Evolutionary conservation across 2,329 filamentous ascomycete species (phyloP).

Genomic region (Chaetomium sp.): DNA sequence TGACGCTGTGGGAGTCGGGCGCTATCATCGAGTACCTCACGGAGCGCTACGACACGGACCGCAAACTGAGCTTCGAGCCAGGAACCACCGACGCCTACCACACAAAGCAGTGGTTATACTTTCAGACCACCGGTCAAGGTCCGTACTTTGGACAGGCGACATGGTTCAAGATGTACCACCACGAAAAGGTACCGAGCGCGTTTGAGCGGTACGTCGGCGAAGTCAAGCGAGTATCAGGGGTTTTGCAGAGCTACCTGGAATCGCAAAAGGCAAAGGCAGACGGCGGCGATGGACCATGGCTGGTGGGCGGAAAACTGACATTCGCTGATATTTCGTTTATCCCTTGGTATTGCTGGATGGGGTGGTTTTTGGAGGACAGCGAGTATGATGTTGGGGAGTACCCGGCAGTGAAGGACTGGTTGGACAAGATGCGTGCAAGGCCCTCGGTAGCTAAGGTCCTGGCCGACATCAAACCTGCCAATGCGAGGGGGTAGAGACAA

Average conservation of each 20-base stretch:
- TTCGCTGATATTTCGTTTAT: conserved; percentile 23
- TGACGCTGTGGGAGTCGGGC: conserved; percentile 43
- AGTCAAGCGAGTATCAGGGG: conserved; percentile 22
- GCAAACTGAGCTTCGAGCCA: conserved; percentile 33
- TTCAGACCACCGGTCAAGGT: conserved; percentile 37
- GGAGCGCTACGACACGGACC: conserved; percentile 37
- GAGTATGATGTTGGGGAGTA: neutral
- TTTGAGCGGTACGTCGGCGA: conserved; percentile 23
- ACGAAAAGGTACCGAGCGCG: conserved; percentile 20
- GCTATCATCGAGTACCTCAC: conserved; percentile 45
- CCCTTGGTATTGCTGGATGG: conserved; percentile 14
- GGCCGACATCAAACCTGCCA: neutral
- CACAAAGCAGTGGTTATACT: conserved; percentile 37
- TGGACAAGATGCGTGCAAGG: neutral
- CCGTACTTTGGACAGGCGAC: conserved; percentile 36
- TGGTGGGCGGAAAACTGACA: conserved; percentile 22
- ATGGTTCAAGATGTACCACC: conserved; percentile 25
- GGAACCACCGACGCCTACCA: conserved; percentile 30
- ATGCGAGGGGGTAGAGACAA: neutral
- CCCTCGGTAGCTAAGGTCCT: neutral
- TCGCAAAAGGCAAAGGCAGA: conserved; percentile 5
- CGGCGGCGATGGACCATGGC: conserved; percentile 15
- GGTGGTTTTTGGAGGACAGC: neutral
- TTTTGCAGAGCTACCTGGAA: conserved; percentile 17
- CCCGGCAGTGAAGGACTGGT: conserved; percentile 1